These are phyloP conservation scores for Plectosphaerella plurivora DNA, from an alignment of 2,329 filamentous ascomycete genomes.

Conservation along the genomic window DNA sequence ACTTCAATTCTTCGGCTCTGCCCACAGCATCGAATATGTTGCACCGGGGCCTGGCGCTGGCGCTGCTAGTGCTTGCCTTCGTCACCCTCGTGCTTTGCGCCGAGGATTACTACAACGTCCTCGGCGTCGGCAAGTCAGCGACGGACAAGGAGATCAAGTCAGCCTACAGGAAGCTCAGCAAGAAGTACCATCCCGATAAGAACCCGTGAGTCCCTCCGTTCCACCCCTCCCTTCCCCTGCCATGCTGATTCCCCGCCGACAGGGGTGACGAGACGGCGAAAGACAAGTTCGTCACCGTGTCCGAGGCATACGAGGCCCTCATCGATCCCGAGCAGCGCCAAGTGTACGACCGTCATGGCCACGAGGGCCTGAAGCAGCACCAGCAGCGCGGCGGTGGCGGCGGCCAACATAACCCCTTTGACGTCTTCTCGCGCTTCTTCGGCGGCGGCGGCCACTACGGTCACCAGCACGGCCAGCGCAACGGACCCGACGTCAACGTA, in stretches of 20 bases:
- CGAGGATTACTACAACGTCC: conserved; percentile 79
- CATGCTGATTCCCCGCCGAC: not conserved
- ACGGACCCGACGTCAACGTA: conserved; percentile 86
- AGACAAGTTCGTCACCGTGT: conserved; percentile 88
- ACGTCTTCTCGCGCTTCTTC: conserved; percentile 95
- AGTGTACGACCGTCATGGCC: conserved; percentile 91
- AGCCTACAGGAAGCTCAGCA: conserved; percentile 86
- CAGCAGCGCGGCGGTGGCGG: conserved; percentile 60
- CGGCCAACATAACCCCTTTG: conserved; percentile 79
- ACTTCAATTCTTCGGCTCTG: not conserved
- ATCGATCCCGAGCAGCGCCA: conserved; percentile 73
- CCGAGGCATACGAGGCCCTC: conserved; percentile 92
- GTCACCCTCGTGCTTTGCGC: conserved; percentile 51
- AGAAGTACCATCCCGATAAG: conserved; percentile 97
- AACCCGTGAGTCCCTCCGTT: conserved; percentile 66
- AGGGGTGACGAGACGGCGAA: conserved; percentile 76
- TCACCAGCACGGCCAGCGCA: conserved; percentile 66
- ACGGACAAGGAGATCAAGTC: conserved; percentile 87
- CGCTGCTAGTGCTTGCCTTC: conserved; percentile 49
- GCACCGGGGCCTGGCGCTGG: conserved; percentile 40
- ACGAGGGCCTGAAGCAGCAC: conserved; percentile 84
- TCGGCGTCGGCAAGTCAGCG: conserved; percentile 75
- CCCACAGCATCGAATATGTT: conserved; percentile 35
- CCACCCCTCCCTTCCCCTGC: not conserved
- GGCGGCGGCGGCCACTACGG: conserved; percentile 85